Base-by-base conservation (phyloP, 192 early-diverging fungal species). In the Haplosporangium gracile region DNA sequence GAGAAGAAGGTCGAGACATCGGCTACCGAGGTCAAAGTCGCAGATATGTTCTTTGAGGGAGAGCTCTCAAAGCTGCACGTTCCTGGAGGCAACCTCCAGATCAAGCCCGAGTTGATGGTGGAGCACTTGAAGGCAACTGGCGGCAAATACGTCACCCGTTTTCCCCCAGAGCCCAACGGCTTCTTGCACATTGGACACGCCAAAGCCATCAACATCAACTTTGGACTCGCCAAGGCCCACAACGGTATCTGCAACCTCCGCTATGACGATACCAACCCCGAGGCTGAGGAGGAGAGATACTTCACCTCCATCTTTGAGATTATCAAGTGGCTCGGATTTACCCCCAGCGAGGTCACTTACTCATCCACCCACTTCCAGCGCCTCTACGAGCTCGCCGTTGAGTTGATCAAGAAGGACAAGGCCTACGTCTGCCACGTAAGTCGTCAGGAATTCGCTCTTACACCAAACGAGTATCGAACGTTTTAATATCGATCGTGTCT, bases 171-270 rank as follows among this genome's bases (percentile, higher is more conserved):
- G 92, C 99, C 99, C 73, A 99, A 99, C 88, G 98, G 99, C 34
- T 98, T 94, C 91, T 91, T 99, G 70, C 98, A 99, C 88, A 99
- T 99, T 89, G 98, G 99, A 72, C 99, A 99, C 86, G 97, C 98
- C 78, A 99, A 99, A 90, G 99, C 98, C 55, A 98, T 99, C 91
- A 99, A 99, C 88, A 95, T 99, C 82, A 99, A 98, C 91, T 99
- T 99, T 95, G 99, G 98, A 65, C 99, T 97, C 76, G 99, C 99
- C 29, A 93, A 93, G 80, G 95, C 95, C 18, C 94, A 97, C 84
- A 91, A 95, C 72, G 99, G 99, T 53, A 82, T 96, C 53, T 96
- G 95, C 81, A 97, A 99, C 89, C 93, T 99, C 75, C 89, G 92
- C 49, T 93, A 91, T 55, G 92, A 93, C 68, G 92, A 93, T 71